Evolutionary conservation across 31 red algal genomes (phyloP).

Genomic region (Porphyra umbilicalis): DNA sequence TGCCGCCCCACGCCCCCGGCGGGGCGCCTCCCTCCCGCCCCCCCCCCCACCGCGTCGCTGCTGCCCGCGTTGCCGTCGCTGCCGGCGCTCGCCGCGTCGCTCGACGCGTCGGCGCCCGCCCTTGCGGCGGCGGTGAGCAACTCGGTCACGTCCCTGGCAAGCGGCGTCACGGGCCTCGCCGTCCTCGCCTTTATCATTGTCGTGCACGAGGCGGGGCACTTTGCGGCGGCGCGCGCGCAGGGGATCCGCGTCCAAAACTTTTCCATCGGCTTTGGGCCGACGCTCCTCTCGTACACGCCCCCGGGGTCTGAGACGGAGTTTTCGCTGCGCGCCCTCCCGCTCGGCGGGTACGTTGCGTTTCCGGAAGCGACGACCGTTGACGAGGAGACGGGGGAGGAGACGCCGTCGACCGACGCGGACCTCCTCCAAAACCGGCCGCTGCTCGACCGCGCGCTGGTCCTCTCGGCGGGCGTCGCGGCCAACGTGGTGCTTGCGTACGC

Average conservation of each 20-base stretch:
- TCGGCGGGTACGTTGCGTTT: constrained; percentile 87
- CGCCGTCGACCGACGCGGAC: constrained; percentile 40
- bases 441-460: constrained; percentile 57
- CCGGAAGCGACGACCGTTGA: constrained; percentile 54
- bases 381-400: constrained; percentile 42
- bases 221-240: constrained; percentile 57
- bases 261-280: constrained; percentile 87
- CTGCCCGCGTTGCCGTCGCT: not conserved
- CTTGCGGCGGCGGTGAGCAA: not conserved
- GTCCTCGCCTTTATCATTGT: constrained; percentile 69
- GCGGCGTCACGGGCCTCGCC: constrained; percentile 40
- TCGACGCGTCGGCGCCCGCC: not conserved
- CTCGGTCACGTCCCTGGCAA: constrained; percentile 13
- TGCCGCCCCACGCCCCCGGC: not conserved
- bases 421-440: constrained; percentile 79
- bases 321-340: constrained; percentile 61
- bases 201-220: constrained; percentile 87
- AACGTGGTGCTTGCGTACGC: constrained; percentile 72
- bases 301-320: constrained; percentile 67
- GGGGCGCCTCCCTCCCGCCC: not conserved
- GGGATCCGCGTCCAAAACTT: constrained; percentile 85
- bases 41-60: not conserved
- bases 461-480: constrained; percentile 84
- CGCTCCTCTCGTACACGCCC: constrained; percentile 39
- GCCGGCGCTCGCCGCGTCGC: not conserved